Percentiles rank a stretch among this genome's conserved stretches.
Conservation (phyloP, 169 alveolate genomes). For the Plasmodium gaboni region DNA sequence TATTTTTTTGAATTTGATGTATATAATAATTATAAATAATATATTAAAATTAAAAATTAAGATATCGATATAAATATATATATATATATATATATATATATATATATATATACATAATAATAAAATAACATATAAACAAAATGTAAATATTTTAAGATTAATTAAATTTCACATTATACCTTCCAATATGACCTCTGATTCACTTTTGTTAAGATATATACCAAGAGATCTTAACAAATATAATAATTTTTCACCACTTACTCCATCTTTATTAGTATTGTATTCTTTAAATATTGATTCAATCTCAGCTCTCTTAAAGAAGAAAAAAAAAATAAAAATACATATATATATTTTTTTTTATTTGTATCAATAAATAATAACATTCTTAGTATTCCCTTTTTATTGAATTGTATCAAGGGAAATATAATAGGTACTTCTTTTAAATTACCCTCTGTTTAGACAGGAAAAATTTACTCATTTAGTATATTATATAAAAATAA, state of each 20-base stretch:
- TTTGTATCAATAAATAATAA: background rate
- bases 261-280: slow-evolving; percentile 52
- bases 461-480: slow-evolving; percentile 55
- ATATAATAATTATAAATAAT: background rate
- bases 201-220: slow-evolving; percentile 55
- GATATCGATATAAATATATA: background rate
- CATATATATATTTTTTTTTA: background rate
- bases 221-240: slow-evolving; percentile 60
- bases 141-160: background rate
- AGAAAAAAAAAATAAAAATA: background rate
- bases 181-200: slow-evolving; percentile 52
- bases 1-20: slow-evolving; percentile 20
- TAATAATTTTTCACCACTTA: slow-evolving; percentile 52
- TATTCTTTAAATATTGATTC: slow-evolving; percentile 70
- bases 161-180: slow-evolving; percentile 20
- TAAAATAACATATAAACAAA: slow-evolving; percentile 16
- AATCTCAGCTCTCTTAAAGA: slow-evolving; percentile 63
- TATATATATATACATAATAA: background rate
- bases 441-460: slow-evolving; percentile 74
- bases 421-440: slow-evolving; percentile 12
- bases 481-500: slow-evolving; percentile 16
- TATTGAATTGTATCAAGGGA: background rate
- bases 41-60: background rate
- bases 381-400: background rate
- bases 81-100: too few species aligned